These are phyloP conservation scores for Chaetomium fimeti DNA, from an alignment of 495 filamentous ascomycete genomes.

Conservation along the genomic window DNA sequence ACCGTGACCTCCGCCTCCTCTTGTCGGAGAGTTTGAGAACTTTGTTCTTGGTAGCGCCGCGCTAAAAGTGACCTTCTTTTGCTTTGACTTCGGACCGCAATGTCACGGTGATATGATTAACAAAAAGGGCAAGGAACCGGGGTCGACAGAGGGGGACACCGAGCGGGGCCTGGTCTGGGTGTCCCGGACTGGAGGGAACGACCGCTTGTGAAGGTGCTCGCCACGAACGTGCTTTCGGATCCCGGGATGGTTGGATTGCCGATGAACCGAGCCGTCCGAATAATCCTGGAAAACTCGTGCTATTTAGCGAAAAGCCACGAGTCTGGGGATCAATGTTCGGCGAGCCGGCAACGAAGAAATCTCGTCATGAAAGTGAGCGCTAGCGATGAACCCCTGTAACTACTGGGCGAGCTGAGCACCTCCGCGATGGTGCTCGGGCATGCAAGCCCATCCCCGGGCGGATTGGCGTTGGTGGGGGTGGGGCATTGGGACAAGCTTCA, in stretches of 20 bases:
- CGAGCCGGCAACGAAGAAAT: not conserved
- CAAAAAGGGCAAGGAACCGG: not conserved
- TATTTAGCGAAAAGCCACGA: not conserved
- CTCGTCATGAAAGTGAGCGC: conserved; percentile 1
- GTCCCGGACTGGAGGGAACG: not conserved
- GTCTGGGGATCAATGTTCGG: not conserved
- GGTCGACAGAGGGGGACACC: not conserved
- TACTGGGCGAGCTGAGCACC: not conserved
- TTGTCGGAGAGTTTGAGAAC: not conserved
- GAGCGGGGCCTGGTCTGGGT: not conserved
- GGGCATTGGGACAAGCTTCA: too few species aligned
- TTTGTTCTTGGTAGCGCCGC: not conserved
- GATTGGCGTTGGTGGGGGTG: not conserved
- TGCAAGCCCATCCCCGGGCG: not conserved
- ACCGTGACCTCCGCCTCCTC: not conserved
- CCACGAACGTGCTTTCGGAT: not conserved
- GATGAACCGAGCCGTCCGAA: not conserved
- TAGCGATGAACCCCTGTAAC: not conserved
- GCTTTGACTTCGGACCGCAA: not conserved
- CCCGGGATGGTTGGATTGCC: not conserved
- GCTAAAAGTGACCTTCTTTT: not conserved
- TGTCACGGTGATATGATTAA: conserved; percentile 5
- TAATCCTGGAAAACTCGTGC: not conserved
- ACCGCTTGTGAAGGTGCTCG: not conserved
- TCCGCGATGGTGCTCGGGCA: too few species aligned